Percentiles rank a stretch among this genome's conserved stretches.
phyloP scores from a whole-genome alignment of 257 asterid genomes.

The Plectranthus barbatus region DNA sequence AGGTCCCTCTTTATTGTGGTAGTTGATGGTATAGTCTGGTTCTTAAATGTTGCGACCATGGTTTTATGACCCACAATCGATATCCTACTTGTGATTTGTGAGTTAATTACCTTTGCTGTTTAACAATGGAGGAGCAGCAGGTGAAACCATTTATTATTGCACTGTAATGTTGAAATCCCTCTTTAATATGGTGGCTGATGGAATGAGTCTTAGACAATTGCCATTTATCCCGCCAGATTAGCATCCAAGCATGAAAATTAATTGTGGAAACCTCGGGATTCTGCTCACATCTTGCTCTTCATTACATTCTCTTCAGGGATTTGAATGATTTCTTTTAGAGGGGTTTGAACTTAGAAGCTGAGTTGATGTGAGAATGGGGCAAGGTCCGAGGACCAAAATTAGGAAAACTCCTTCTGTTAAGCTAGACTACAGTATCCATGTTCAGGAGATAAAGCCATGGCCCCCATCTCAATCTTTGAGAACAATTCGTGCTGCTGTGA shows the following conservation, averaged over 20 bases:
- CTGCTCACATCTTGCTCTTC: constrained; percentile 12
- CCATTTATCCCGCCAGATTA: neutral
- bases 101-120: neutral
- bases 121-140: constrained; percentile 5
- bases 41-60: neutral
- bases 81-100: neutral
- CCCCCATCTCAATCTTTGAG: constrained; percentile 77
- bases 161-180: neutral
- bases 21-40: neutral
- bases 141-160: constrained; percentile 16
- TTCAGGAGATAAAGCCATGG: constrained; percentile 82
- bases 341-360: neutral
- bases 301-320: constrained; percentile 1
- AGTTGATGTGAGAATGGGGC: constrained; percentile 40
- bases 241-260: neutral
- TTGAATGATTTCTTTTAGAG: constrained; percentile 1
- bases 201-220: neutral
- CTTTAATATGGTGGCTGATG: neutral
- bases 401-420: constrained; percentile 51
- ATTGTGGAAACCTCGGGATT: neutral
- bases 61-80: too few species aligned
- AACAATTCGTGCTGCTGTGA: constrained; percentile 47
- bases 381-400: constrained; percentile 49
- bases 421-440: constrained; percentile 47
- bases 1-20: neutral